phyloP scores from a whole-genome alignment of 805 yeast species.

The Sugiyamaella valdiviana region DNA sequence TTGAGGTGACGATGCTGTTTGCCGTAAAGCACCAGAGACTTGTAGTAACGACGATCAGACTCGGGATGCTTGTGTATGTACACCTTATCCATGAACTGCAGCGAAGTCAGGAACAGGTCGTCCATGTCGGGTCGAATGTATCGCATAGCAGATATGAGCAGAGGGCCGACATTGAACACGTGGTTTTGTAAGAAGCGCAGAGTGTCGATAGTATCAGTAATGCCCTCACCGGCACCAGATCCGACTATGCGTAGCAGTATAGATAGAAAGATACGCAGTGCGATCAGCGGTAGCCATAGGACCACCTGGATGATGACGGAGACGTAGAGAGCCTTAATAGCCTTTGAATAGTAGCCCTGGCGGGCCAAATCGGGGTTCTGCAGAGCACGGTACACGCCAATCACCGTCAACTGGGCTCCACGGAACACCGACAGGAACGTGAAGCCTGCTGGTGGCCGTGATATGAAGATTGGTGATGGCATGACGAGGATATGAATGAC shows the following conservation, averaged over 20 bases:
- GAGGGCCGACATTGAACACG: constrained; percentile 38
- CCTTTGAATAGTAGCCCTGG: constrained; percentile 35
- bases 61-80: constrained; percentile 39
- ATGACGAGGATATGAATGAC: constrained; percentile 25
- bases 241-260: constrained; percentile 19
- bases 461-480: constrained; percentile 56
- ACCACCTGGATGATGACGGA: constrained; percentile 37
- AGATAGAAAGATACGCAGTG: constrained; percentile 21
- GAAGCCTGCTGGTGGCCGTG: constrained; percentile 53
- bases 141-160: constrained; percentile 35
- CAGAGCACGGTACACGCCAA: constrained; percentile 44
- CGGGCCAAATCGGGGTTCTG: constrained; percentile 39
- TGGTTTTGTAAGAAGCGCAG: constrained; percentile 33
- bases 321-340: constrained; percentile 32
- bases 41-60: constrained; percentile 22
- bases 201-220: constrained; percentile 17
- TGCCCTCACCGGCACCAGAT: constrained; percentile 14
- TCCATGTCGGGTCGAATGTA: constrained; percentile 38
- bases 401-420: constrained; percentile 47
- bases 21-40: constrained; percentile 13
- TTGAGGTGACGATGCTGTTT: background rate
- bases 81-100: constrained; percentile 36
- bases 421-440: constrained; percentile 43
- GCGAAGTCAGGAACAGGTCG: constrained; percentile 35
- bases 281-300: constrained; percentile 30